A percentile compares a stretch with the other conserved stretches of the same genome.
phyloP scores from a whole-genome alignment of 2,329 filamentous ascomycete species.

The Ceratocystis diversiconidia region DNA sequence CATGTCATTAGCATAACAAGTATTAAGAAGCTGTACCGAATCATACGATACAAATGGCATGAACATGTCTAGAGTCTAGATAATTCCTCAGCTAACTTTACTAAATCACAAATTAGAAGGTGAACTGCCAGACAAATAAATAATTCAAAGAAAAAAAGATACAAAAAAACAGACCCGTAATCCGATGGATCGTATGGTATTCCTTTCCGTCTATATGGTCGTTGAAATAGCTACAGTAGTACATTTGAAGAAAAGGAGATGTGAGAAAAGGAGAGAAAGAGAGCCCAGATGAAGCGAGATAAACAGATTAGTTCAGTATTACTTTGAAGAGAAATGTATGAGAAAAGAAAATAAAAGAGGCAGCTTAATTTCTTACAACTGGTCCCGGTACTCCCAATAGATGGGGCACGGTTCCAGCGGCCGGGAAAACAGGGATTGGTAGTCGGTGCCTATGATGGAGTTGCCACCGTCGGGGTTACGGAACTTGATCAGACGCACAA shows the following conservation, averaged over 20 bases:
- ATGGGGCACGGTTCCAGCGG: conserved; percentile 58
- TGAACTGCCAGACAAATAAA: not conserved
- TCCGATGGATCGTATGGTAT: not conserved
- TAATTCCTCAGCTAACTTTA: not conserved
- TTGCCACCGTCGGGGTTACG: conserved; percentile 57
- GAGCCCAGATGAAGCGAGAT: not conserved
- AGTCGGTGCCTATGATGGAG: conserved; percentile 54
- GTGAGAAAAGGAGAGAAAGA: not conserved
- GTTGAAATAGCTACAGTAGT: conserved; percentile 10
- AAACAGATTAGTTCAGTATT: not conserved
- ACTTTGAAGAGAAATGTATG: not conserved
- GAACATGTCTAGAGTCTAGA: not conserved
- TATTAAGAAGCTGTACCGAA: not conserved
- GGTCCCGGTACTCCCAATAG: conserved; percentile 56
- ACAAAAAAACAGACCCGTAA: not conserved
- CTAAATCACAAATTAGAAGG: not conserved
- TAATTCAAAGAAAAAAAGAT: not conserved
- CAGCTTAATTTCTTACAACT: not conserved
- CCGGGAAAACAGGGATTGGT: conserved; percentile 57
- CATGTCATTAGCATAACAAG: not conserved
- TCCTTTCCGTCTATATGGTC: conserved; percentile 10
- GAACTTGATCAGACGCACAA: conserved; percentile 70
- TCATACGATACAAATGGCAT: not conserved
- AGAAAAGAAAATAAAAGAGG: conserved; percentile 3
- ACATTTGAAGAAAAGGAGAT: conserved; percentile 1